Evolutionary conservation across 2,329 filamentous ascomycete species (phyloP), one percentile per base, ranked within the genome.

Genomic region (Neoarthrinium moseri): DNA sequence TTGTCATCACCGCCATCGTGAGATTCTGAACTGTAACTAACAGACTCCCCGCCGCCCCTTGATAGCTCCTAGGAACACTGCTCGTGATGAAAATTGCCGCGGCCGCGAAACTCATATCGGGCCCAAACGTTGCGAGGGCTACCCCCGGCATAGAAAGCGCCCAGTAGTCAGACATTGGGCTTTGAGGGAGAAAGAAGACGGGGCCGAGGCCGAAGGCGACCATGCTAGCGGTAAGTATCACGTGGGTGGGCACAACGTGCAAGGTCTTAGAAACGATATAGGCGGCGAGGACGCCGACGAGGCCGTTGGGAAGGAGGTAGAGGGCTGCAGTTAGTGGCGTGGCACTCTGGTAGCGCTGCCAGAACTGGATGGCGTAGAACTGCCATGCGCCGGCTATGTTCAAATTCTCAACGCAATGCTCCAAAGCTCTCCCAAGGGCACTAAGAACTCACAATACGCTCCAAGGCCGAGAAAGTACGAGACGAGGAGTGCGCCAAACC

Each of bases 61-160:
- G 72, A 43, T 73, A 74, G 2, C 64, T 70, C 18, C 70, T 53
- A 1, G 69, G 64, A 4, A 75, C 71, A 43, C 65, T 72, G 7
- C 63, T 68, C 1, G 71, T 74, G 48, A 74, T 72, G 55, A 73
- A 74, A 33, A 74, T 74, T 10, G 67, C 68, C 1, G 70, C 70
- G 0, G 71, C 71, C 0, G 71, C 71, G 47, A 74, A 75, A 22
- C 67, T 67, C 41, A 74, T 56, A 34, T 75, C 72, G 0, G 71
- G 71, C 0, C 71, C 71, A 36, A 75, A 74, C 0, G 71, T 73
- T 0, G 70, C 70, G 0, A 75, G 56, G 1, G 64, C 64, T 2
- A 74, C 63, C 0, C 70, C 71, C 0, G 70, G 70, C 48, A 74
- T 59, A 0, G 69, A 70, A 4, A 74, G 63, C 1, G 66, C 67